A percentile compares a stretch with the other conserved stretches of the same genome.
phyloP scores from a whole-genome alignment of 179 eudicot species.

The Beta lomatogona region DNA sequence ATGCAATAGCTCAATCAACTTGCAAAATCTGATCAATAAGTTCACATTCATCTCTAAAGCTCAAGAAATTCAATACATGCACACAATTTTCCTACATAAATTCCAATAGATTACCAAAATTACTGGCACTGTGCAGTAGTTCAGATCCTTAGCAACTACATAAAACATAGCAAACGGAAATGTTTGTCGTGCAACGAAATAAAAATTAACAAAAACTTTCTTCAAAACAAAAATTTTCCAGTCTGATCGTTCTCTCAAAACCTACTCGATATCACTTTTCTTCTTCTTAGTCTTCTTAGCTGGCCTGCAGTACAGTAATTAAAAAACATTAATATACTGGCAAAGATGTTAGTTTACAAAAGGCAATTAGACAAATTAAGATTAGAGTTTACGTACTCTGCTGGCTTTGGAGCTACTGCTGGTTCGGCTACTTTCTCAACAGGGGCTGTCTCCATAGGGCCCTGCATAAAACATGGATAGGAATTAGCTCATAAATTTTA shows the following conservation, averaged over 20 bases:
- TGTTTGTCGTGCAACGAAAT: conserved; percentile 9
- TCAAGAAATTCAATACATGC: not conserved
- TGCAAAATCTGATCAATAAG: too few species aligned
- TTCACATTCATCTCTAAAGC: not conserved
- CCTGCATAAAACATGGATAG: not conserved
- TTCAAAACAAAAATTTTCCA: conserved; percentile 9
- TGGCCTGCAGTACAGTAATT: conserved; percentile 15
- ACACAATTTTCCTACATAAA: not conserved
- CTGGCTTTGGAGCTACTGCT: conserved; percentile 29
- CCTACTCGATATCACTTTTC: conserved; percentile 17
- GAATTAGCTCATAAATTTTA: too few species aligned
- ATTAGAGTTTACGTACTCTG: conserved; percentile 19
- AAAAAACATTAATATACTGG: not conserved
- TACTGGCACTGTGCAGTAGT: conserved; percentile 18
- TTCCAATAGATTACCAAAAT: conserved; percentile 11
- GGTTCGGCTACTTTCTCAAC: conserved; percentile 36
- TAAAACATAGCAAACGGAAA: conserved; percentile 11
- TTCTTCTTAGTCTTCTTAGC: conserved; percentile 39
- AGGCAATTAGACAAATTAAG: not conserved
- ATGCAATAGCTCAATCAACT: too few species aligned
- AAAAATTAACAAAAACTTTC: not conserved
- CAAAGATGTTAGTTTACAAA: not conserved
- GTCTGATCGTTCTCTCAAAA: not conserved
- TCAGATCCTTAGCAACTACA: conserved; percentile 17
- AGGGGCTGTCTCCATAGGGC: conserved; percentile 35